Evolutionary conservation across 345 rosid species (phyloP).

Genomic region (Passiflora organensis): DNA sequence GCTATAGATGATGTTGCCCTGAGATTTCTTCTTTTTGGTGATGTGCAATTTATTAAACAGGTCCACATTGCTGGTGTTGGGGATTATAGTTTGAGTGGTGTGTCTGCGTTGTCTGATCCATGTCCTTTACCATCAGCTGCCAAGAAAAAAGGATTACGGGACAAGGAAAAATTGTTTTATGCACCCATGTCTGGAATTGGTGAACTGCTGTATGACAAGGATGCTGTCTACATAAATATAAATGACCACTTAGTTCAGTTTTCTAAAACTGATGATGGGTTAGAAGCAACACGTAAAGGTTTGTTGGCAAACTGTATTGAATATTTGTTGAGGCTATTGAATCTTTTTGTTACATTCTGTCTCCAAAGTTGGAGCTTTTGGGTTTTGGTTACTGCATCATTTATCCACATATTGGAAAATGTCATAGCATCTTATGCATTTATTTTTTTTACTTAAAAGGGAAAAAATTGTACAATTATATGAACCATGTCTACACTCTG

Average conservation of each 20-base stretch:
- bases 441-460: too few relatives aligned
- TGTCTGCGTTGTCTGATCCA: slow-evolving; percentile 77
- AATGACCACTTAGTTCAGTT: slow-evolving; percentile 87
- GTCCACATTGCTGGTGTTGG: slow-evolving; percentile 99
- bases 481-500: too few relatives aligned
- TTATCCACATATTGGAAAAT: too few relatives aligned
- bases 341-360: too few relatives aligned
- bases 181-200: slow-evolving; percentile 99
- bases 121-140: slow-evolving; percentile 93
- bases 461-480: too few relatives aligned
- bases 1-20: neutral
- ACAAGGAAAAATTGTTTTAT: slow-evolving; percentile 85
- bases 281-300: slow-evolving; percentile 63
- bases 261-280: slow-evolving; percentile 63
- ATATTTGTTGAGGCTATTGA: too few relatives aligned
- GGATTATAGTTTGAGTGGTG: slow-evolving; percentile 74
- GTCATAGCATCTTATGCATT: too few relatives aligned
- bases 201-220: slow-evolving; percentile 89
- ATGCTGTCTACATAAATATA: slow-evolving; percentile 93
- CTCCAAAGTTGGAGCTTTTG: too few relatives aligned
- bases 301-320: neutral
- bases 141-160: slow-evolving; percentile 81
- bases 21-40: neutral
- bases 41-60: slow-evolving; percentile 36
- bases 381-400: too few relatives aligned